phyloP scores from a whole-genome alignment of 495 filamentous ascomycete species.

The Tuber indicum region DNA sequence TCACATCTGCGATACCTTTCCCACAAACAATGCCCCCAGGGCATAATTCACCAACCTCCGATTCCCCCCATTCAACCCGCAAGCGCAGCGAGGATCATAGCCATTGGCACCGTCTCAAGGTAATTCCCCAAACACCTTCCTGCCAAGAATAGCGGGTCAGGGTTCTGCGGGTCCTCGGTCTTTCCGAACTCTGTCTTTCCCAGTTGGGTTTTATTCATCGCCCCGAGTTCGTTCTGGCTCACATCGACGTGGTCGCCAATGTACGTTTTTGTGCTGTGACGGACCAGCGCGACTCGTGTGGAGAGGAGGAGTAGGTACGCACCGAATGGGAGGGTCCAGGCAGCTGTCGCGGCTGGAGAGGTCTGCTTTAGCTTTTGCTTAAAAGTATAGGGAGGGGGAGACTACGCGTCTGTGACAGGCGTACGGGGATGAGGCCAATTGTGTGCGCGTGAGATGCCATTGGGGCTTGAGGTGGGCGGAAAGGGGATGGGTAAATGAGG shows the following conservation, averaged over 20 bases:
- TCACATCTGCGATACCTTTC: constrained; percentile 27
- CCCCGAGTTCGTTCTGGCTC: constrained; percentile 10
- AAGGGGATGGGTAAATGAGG: too few species aligned
- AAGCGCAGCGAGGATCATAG: constrained; percentile 34
- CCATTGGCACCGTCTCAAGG: constrained; percentile 25
- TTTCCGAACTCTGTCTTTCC: neutral
- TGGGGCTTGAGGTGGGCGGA: too few species aligned
- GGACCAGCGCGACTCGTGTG: constrained; percentile 35
- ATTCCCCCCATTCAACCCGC: constrained; percentile 52
- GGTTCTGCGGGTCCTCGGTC: neutral
- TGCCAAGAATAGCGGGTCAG: constrained; percentile 22
- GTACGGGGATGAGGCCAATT: constrained; percentile 25
- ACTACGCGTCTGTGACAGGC: constrained; percentile 46
- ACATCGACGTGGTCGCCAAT: constrained; percentile 41
- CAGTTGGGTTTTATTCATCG: constrained; percentile 8
- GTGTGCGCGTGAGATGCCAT: neutral
- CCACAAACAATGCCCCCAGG: constrained; percentile 21
- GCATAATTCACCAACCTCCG: constrained; percentile 30
- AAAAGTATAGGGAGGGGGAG: constrained; percentile 44
- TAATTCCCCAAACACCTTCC: constrained; percentile 25
- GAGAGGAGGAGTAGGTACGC: constrained; percentile 49
- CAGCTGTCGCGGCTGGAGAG: constrained; percentile 44
- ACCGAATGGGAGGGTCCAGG: constrained; percentile 21
- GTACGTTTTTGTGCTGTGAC: too few species aligned
- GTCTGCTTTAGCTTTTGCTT: constrained; percentile 47